A percentile compares a stretch with the other conserved stretches of the same genome.
phyloP scores from a whole-genome alignment of 805 yeast genomes.

The Saturnispora dispora region DNA sequence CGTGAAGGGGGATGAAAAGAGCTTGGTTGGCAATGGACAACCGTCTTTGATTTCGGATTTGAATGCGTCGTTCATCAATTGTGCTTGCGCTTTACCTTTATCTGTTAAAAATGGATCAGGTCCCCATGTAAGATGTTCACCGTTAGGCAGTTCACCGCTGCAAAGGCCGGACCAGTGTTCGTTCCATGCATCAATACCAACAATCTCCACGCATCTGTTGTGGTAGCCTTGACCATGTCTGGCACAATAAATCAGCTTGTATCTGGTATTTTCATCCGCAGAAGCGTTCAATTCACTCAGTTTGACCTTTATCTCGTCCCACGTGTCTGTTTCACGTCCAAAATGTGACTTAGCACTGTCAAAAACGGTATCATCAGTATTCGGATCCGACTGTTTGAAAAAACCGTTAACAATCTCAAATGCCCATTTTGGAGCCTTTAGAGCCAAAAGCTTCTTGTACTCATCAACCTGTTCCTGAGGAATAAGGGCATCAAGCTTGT shows the following conservation, averaged over 20 bases:
- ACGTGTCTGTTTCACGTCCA: slow-evolving; percentile 34
- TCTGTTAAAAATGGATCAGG: slow-evolving; percentile 55
- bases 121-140: slow-evolving; percentile 40
- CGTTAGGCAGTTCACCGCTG: slow-evolving; percentile 35
- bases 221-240: slow-evolving; percentile 70
- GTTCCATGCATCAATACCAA: slow-evolving; percentile 53
- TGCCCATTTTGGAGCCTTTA: slow-evolving; percentile 28
- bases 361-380: slow-evolving; percentile 39
- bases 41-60: slow-evolving; percentile 33
- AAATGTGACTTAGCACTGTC: slow-evolving; percentile 34
- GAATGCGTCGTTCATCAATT: slow-evolving; percentile 38
- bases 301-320: slow-evolving; percentile 31
- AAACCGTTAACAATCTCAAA: slow-evolving; percentile 43
- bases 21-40: slow-evolving; percentile 47
- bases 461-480: slow-evolving; percentile 13
- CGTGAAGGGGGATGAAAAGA: slow-evolving; percentile 56
- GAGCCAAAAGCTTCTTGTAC: slow-evolving; percentile 3
- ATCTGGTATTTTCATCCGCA: slow-evolving; percentile 31
- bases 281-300: slow-evolving; percentile 29
- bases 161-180: slow-evolving; percentile 40
- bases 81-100: slow-evolving; percentile 48
- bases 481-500: slow-evolving; percentile 23
- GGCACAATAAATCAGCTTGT: slow-evolving; percentile 45
- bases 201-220: slow-evolving; percentile 43
- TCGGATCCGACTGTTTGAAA: slow-evolving; percentile 37